Conservation (phyloP, 1,139 yeast genomes). For the Magnusiomyces suaveolens region DNA sequence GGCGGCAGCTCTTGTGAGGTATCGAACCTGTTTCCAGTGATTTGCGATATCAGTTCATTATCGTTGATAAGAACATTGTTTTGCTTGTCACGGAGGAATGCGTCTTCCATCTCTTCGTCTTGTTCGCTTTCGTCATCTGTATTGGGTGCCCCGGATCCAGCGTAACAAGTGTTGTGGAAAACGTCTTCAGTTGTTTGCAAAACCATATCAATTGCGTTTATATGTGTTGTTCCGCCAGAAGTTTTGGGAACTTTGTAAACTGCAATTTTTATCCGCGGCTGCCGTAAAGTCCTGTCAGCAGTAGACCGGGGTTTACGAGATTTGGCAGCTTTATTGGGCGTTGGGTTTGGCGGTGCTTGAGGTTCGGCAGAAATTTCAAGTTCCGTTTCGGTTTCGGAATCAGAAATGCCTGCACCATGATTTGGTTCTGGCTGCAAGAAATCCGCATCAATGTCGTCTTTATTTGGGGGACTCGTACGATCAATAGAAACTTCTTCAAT, state of each 20-base stretch:
- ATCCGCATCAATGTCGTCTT: too few species aligned
- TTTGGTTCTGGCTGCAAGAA: too few species aligned
- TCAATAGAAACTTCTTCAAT: too few species aligned
- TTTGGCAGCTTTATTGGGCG: too few species aligned
- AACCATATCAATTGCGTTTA: slow-evolving; percentile 24
- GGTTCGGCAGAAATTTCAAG: too few species aligned
- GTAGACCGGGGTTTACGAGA: too few species aligned
- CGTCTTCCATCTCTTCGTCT: neutral
- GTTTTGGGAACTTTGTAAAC: slow-evolving; percentile 11
- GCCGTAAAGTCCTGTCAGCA: neutral
- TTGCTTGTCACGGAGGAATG: too few species aligned
- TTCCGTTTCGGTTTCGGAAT: neutral
- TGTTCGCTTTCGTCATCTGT: slow-evolving; percentile 6
- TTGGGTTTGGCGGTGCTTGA: too few species aligned
- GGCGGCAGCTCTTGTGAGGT: neutral
- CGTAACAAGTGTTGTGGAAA: slow-evolving; percentile 11
- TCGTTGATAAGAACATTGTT: neutral
- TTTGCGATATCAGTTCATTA: neutral
- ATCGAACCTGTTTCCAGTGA: neutral
- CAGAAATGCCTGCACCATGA: neutral
- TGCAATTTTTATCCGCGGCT: slow-evolving; percentile 3
- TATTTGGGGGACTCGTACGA: too few species aligned
- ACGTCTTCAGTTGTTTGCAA: slow-evolving; percentile 18
- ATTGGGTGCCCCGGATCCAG: neutral
- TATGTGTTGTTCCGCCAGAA: slow-evolving; percentile 7